Percentiles rank a stretch among this genome's conserved stretches.
Conservation (phyloP, 1,139 yeast species). For the Kurtzmaniella natalensis region DNA sequence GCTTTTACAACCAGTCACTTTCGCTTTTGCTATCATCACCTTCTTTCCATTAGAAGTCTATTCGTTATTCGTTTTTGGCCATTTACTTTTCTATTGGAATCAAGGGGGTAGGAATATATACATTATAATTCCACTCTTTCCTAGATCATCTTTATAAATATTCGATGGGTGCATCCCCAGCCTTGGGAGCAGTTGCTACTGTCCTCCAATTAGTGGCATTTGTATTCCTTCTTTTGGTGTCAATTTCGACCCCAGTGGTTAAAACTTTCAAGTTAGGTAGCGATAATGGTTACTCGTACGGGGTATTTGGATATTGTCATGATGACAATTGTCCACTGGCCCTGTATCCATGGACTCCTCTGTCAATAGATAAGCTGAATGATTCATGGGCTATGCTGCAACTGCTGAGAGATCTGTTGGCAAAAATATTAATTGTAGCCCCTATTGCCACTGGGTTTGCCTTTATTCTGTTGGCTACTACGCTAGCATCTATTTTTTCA, state of each 20-base stretch:
- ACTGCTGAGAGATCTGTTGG: conserved; percentile 57
- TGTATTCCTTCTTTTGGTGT: conserved; percentile 48
- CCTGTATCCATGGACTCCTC: conserved; percentile 29
- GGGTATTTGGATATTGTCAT: conserved; percentile 81
- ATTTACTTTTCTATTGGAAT: too few relatives aligned
- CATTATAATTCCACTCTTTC: too few relatives aligned
- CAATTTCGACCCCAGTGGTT: conserved; percentile 47
- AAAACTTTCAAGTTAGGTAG: conserved; percentile 32
- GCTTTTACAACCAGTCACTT: too few relatives aligned
- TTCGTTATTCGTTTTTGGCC: too few relatives aligned
- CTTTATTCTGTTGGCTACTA: conserved; percentile 39
- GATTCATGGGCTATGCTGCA: conserved; percentile 23
- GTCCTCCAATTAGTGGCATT: conserved; percentile 31
- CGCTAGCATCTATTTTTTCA: conserved; percentile 29
- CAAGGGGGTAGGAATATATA: too few relatives aligned
- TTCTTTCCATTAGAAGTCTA: too few relatives aligned
- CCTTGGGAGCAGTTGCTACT: conserved; percentile 22
- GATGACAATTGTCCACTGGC: conserved; percentile 44
- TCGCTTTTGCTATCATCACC: too few relatives aligned
- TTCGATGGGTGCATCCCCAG: conserved; percentile 9
- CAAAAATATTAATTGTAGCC: conserved; percentile 69
- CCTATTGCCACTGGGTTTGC: conserved; percentile 82
- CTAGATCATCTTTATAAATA: neutral
- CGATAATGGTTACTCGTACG: conserved; percentile 55
- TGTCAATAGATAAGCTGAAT: conserved; percentile 12